Evolutionary conservation across 2,329 filamentous ascomycete species (phyloP), one percentile per base, ranked within the genome.

Genomic region (Arthrobotrys iridis): DNA sequence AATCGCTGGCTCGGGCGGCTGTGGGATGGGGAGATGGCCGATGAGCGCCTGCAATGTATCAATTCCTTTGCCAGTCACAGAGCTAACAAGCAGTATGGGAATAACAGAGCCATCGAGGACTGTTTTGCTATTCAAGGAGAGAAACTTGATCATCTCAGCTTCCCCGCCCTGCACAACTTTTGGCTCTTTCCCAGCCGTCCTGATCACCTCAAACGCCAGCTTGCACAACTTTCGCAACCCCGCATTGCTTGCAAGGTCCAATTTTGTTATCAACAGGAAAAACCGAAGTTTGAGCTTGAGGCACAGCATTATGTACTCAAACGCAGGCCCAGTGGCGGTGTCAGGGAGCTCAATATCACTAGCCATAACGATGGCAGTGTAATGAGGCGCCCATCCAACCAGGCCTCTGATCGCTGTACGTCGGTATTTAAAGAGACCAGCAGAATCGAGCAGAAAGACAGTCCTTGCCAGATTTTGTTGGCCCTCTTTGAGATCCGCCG

Each of bases 321-420:
- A 76, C 7, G 72, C 59, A 91, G 1, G 92, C 4, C 65, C 72
- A 0, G 59, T 65, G 11, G 72, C 90, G 77, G 90, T 87, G 78
- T 95, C 91, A 45, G 91, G 85, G 41, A 89, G 88, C 8, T 86
- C 85, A 77, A 91, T 90, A 79, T 95, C 91, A 35, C 92, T 93
- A 50, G 93, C 89, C 76, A 98, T 88, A 78, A 96, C 97, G 1
- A 98, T 85, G 20, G 97, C 82, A 0, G 92, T 93, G 90, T 95
- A 99, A 81, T 98, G 93, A 6, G 95, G 95, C 37, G 92, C 91
- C 93, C 95, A 98, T 48, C 93, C 95, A 77, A 99, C 87, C n/a
- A 99, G 85, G 0, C 93, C 93, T 73, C 94, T 88, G 62, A 98
- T 85, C 1, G 93, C 94, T 4, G 94, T 98, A 66, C 95, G 89